A percentile compares a stretch with the other conserved stretches of the same genome.
Evolutionary conservation across 2,329 filamentous ascomycete genomes (phyloP).

Genomic region (Beauveria caledonica): DNA sequence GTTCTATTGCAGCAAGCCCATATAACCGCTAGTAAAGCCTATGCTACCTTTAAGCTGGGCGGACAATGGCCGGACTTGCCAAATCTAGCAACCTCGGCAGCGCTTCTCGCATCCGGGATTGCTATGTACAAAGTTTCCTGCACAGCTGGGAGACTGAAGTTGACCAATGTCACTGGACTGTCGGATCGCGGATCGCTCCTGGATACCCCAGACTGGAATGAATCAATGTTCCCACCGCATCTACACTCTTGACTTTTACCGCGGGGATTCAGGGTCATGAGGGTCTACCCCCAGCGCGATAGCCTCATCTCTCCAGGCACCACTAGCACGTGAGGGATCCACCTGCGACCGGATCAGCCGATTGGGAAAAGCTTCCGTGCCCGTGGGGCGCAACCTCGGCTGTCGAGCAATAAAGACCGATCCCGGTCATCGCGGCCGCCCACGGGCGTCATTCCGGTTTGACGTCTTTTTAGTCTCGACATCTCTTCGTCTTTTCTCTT

Average conservation of each 20-base stretch:
- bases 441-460: neutral
- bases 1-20: no score
- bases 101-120: no score
- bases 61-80: no score
- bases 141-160: no score
- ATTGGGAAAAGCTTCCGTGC: constrained; percentile 2
- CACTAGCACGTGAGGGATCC: constrained; percentile 4
- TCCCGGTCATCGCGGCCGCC: constrained; percentile 4
- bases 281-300: neutral
- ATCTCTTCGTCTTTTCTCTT: neutral
- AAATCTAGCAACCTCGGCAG: no score
- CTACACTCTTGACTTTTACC: neutral
- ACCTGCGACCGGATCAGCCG: neutral
- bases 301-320: constrained; percentile 1
- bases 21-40: no score
- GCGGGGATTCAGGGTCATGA: neutral
- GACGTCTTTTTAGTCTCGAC: neutral
- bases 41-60: no score
- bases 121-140: no score
- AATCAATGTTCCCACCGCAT: no score
- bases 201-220: no score
- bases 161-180: no score
- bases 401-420: constrained; percentile 9
- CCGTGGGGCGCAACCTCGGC: constrained; percentile 9
- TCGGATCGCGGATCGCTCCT: no score